Evolutionary conservation across 2,329 filamentous ascomycete genomes (phyloP), one percentile per base, ranked within the genome.

Genomic region (Neonectria ditissima): DNA sequence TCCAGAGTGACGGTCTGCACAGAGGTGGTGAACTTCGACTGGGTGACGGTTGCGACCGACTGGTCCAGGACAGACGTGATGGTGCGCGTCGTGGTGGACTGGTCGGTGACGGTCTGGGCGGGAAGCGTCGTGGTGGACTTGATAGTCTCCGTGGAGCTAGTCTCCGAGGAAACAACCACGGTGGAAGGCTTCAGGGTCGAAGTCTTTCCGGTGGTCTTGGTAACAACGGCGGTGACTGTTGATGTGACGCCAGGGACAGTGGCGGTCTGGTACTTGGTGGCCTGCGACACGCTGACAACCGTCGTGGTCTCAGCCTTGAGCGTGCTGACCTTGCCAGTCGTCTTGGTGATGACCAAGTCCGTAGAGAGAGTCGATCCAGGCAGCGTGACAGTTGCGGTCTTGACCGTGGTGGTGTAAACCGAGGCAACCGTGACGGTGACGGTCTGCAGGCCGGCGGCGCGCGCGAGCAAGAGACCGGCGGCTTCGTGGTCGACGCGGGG

Each of bases 151-250:
- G 68, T 71, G 9, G 67, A 60, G 1, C 67, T 65, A 0, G 66
- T 66, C 16, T 65, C 65, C 2, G 68, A 68, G 1, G 65, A 55
- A 5, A 67, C 50, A 3, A 67, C 55, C 0, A 69, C 43, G 1
- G 70, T 72, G 2, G 60, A 65, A 4, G 66, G 59, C 48, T 72
- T 72, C 14, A 72, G 56, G 3, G 69, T 72, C 5, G 69, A 66
- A 0, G 69, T 72, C 56, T 72, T 72, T 24, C 69, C 69, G 1
- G 59, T 58, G 6, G 66, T 66, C 37, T 69, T 55, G 7, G 66
- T 71, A 1, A 53, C 59, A 1, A 62, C 34, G 4, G 53, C 14
- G 1, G 68, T 72, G 0, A 60, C 59, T 4, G 69, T 72, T 10
- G 59, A 66, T 2, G 60, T 69, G 3, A 62, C 50, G 22, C 69